A percentile compares a stretch with the other conserved stretches of the same genome.
Conservation (phyloP, 2,329 filamentous ascomycete species). For the Colletotrichum caudatum region DNA sequence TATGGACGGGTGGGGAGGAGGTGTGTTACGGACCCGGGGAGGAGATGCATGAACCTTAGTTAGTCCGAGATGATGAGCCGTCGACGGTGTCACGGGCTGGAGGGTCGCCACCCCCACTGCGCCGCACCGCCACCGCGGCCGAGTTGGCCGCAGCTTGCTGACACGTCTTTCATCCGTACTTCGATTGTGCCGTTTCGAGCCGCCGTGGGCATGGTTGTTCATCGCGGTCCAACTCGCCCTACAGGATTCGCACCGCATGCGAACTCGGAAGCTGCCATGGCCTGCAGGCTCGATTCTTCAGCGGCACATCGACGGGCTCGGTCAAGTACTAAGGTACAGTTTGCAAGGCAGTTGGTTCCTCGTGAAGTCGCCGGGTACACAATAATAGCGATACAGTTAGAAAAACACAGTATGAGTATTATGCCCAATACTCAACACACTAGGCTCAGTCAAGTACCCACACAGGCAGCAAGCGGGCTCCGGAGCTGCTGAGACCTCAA, state of each 20-base stretch:
- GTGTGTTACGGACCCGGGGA: slow-evolving; percentile 2
- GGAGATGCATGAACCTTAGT: slow-evolving; percentile 25
- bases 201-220: background rate
- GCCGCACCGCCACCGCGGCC: slow-evolving; percentile 26
- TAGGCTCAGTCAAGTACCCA: background rate
- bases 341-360: too few relatives aligned
- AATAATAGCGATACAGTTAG: too few relatives aligned
- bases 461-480: background rate
- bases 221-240: background rate
- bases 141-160: slow-evolving; percentile 14
- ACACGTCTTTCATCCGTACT: slow-evolving; percentile 23
- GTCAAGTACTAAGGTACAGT: background rate
- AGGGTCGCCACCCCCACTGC: slow-evolving; percentile 21
- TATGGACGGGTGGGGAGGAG: background rate
- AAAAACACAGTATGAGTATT: too few relatives aligned
- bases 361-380: too few relatives aligned
- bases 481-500: background rate
- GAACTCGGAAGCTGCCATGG: background rate
- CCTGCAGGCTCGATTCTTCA: background rate
- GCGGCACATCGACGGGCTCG: background rate
- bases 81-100: slow-evolving; percentile 19
- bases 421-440: too few relatives aligned
- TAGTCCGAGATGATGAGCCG: slow-evolving; percentile 10
- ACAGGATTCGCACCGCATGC: background rate
- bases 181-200: background rate